Base-by-base conservation (phyloP, 192 early-diverging fungal species). In the Coemansia sp. region DNA sequence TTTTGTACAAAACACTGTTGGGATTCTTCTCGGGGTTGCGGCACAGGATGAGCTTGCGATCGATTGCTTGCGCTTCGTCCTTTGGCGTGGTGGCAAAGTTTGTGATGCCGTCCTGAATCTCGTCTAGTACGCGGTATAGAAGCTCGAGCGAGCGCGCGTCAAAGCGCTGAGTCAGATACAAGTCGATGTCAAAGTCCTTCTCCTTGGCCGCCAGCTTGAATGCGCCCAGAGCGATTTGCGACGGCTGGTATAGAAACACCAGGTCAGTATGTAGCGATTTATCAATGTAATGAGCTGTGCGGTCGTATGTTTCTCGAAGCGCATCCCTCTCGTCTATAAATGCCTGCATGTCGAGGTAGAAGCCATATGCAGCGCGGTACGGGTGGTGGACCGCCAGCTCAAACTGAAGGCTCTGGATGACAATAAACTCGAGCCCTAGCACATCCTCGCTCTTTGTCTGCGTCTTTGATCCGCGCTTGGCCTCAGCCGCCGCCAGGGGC, bases 11-110 rank as follows among this genome's bases (percentile, higher is more conserved):
- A 31, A 71, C 77, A 59, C 88, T 89, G 6, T 85, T 85, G 0
- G 91, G 89, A 53, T 92, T 89, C 64, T 88, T 90, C 64, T 87
- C 91, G 9, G 92, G 92, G 64, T 93, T 92, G 59, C 84, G 83
- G 61, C 90, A 92, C 19, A 82, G 70, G 37, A 83, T 88, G 2
- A 93, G 71, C 15, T 86, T 77, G 43, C 77, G 80, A 71, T 93
- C 90, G 53, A 91, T 89, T 19, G 72, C 75, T 60, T 73, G 84
- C 3, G 86, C 90, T 25, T 82, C 72, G 7, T 88, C 84, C 8
- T 75, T 64, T 3, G 77, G 57, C 20, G 78, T 82, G 2, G 59
- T 54, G 15, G 70, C 75, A 49, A 79, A 78, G 6, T 51, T 69
- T 4, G 74, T 66, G 47, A 92, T 65, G 0, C 64, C 65, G 4